Base-by-base conservation (phyloP, 2,329 filamentous ascomycete genomes). In the Diaporthe amygdali region DNA sequence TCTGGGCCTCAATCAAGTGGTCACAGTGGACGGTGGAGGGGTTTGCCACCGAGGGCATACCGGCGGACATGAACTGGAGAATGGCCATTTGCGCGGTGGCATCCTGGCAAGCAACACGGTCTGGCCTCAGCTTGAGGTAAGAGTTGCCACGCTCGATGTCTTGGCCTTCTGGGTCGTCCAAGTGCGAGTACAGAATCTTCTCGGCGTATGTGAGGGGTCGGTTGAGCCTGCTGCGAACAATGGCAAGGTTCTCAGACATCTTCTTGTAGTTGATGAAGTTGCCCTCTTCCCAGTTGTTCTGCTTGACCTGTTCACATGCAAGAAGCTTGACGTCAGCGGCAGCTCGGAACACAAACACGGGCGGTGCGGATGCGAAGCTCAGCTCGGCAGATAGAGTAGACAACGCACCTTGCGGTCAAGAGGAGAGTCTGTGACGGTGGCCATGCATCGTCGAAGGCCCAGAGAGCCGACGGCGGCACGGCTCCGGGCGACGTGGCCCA, bases 231-330 rank as follows among this genome's bases (percentile, higher is more conserved):
- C 87, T 84, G 81, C 96, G 94, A 77, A 99, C 96, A 83, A 99
- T 91, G 79, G 91, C 88, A 73, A 99, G 90, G 90, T 97, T 98
- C 88, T 98, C 95, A 78, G 93, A 95, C 95, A 98, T 98, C 90
- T 98, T 98, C 90, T 94, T 95, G 84, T 99, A 99, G 90, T 98
- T 97, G 89, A 98, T 97, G 89, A 94, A 98, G 90, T 97, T 96
- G 84, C 90, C 91, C 84, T 95, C 93, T 86, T 99, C 96, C 89
- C 92, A 94, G 87, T 94, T 98, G 89, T 96, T 97, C 90, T 98
- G 97, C 84, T 93, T 93, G 84, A 99, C 88, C 88, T 90, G 72
- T 74, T 64, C 22, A 69, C 46, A 51, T 34, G 51, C 49, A 54
- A 64, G 66, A 46, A 34, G n/a, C 41, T 49, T 59, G 61, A 66